phyloP scores from a whole-genome alignment of 768 basidiomycete species.

The Suillus weaverae region DNA sequence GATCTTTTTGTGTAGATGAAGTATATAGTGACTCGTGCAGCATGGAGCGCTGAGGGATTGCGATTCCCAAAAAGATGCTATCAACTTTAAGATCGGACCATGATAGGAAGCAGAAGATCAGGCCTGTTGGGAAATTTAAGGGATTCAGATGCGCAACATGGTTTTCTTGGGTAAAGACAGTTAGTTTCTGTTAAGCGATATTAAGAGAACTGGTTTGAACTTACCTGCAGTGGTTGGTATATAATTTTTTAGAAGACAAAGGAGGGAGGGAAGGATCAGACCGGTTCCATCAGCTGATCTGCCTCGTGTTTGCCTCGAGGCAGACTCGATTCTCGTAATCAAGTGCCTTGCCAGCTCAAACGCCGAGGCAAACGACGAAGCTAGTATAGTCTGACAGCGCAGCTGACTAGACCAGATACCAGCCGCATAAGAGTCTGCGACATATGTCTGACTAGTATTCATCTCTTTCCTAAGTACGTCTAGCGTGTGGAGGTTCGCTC shows the following conservation, averaged over 20 bases:
- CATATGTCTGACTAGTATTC: too few species aligned
- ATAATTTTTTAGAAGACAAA: not conserved
- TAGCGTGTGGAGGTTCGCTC: too few species aligned
- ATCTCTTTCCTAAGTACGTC: too few species aligned
- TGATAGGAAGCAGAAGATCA: conserved; percentile 27
- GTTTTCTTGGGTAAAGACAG: not conserved
- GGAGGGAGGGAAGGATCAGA: too few species aligned
- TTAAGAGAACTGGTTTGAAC: too few species aligned
- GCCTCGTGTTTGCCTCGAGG: not conserved
- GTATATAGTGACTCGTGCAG: conserved; percentile 25
- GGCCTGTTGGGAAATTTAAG: conserved; percentile 14
- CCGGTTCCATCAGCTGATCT: not conserved
- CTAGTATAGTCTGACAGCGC: too few species aligned
- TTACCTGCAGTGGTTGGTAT: too few species aligned
- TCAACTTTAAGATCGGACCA: conserved; percentile 31
- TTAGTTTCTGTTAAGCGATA: too few species aligned
- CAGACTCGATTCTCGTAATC: not conserved
- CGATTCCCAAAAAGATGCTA: conserved; percentile 23
- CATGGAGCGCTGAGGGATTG: conserved; percentile 25
- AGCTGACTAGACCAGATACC: too few species aligned
- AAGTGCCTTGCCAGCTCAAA: too few species aligned
- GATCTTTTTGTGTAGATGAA: conserved; percentile 12
- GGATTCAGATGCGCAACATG: not conserved
- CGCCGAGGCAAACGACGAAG: too few species aligned
- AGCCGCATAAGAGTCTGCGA: too few species aligned